Percentiles rank a stretch among this genome's conserved stretches.
Evolutionary conservation across 371 early-diverging fungal genomes (phyloP).

Genomic region (Paraphysoderma sedebokerense): DNA sequence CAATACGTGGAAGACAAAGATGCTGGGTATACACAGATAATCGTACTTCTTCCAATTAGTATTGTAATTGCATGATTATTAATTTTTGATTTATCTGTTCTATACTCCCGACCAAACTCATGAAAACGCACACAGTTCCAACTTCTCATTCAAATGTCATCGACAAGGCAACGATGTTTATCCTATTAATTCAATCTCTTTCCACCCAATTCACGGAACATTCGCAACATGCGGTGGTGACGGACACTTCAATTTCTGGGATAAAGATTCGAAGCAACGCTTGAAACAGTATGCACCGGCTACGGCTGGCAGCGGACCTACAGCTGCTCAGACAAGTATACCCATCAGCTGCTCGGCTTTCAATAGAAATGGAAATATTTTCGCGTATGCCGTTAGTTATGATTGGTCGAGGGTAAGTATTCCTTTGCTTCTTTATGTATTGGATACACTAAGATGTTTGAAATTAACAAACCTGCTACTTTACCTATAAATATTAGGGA

Average conservation of each 20-base stretch:
- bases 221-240: slow-evolving; percentile 86
- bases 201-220: slow-evolving; percentile 76
- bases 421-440: no score
- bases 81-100: neutral
- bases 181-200: slow-evolving; percentile 63
- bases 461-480: no score
- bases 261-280: slow-evolving; percentile 79
- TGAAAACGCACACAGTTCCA: slow-evolving; percentile 32
- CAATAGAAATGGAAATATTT: slow-evolving; percentile 70
- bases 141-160: slow-evolving; percentile 92
- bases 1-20: slow-evolving; percentile 77
- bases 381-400: slow-evolving; percentile 86
- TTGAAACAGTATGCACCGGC: slow-evolving; percentile 59
- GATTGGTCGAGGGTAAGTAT: slow-evolving; percentile 95
- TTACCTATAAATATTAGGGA: no score
- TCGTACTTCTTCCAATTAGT: neutral
- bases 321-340: slow-evolving; percentile 19
- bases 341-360: slow-evolving; percentile 69
- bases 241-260: slow-evolving; percentile 85
- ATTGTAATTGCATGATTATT: neutral
- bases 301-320: no score
- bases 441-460: no score
- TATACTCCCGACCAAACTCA: no score
- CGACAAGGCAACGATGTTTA: slow-evolving; percentile 54
- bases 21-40: slow-evolving; percentile 34